A percentile compares a stretch with the other conserved stretches of the same genome.
Conservation (phyloP, 306 rosid genomes). For the Sphenostylis stenocarpa region DNA sequence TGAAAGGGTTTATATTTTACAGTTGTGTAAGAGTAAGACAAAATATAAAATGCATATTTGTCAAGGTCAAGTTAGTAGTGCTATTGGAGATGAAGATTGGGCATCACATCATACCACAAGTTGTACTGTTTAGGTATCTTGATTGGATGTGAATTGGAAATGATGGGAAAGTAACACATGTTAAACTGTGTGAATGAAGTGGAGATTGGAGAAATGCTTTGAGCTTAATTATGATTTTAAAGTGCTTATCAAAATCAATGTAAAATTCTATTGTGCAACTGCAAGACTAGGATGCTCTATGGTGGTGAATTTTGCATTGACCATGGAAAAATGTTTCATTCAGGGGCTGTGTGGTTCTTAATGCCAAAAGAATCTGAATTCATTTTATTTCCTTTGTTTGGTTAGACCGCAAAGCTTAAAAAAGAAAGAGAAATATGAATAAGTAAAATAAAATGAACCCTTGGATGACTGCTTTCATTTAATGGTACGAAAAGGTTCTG, state of each 20-base stretch:
- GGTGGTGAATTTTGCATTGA: neutral
- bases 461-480: neutral
- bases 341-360: neutral
- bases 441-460: neutral
- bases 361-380: neutral
- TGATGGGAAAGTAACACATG: neutral
- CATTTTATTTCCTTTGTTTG: neutral
- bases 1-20: neutral
- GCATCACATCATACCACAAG: neutral
- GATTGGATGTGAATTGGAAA: neutral
- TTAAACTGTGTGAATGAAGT: neutral
- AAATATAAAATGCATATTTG: neutral
- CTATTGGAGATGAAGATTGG: neutral
- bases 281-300: neutral
- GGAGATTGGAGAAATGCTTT: neutral
- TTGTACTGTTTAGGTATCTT: neutral
- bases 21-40: neutral
- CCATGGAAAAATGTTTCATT: neutral
- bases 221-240: neutral
- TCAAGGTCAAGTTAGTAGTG: neutral
- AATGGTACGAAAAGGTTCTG: neutral
- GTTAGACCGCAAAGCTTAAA: neutral
- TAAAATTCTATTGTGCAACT: neutral
- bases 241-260: neutral
- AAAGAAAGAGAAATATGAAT: neutral